Percentiles rank a stretch among this genome's conserved stretches.
Evolutionary conservation across 1,284 basidiomycete genomes (phyloP).

Genomic region (Fomitiporia mediterranea): DNA sequence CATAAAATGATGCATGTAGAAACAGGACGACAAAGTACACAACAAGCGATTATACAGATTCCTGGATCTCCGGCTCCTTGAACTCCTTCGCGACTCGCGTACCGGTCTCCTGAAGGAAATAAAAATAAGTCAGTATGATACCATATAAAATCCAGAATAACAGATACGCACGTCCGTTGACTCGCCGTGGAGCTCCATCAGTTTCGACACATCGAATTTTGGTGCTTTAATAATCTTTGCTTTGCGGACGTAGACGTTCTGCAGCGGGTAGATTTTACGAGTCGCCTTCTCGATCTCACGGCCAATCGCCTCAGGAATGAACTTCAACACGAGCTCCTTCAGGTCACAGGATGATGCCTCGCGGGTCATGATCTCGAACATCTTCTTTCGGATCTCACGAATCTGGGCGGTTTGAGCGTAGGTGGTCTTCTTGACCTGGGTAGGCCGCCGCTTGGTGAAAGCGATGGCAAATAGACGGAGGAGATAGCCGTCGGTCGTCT

Average conservation of each 20-base stretch:
- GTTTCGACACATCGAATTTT: constrained; percentile 93
- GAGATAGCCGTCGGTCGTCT: constrained; percentile 99
- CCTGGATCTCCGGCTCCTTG: constrained; percentile 87
- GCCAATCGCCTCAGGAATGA: constrained; percentile 98
- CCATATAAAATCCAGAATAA: constrained; percentile 2
- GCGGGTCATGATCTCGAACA: constrained; percentile 99
- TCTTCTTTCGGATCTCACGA: constrained; percentile 98
- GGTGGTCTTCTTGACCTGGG: constrained; percentile 98
- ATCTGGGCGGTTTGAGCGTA: constrained; percentile 96
- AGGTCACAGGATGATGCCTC: constrained; percentile 95
- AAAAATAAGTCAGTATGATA: constrained; percentile 14
- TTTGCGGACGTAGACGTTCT: constrained; percentile 98
- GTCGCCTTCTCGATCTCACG: constrained; percentile 99
- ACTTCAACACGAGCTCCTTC: constrained; percentile 98
- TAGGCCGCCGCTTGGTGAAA: constrained; percentile 96
- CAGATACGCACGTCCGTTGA: constrained; percentile 72
- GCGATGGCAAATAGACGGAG: constrained; percentile 98
- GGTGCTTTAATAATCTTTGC: constrained; percentile 97
- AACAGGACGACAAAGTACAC: constrained; percentile 21
- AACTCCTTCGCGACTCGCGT: constrained; percentile 86
- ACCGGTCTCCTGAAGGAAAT: constrained; percentile 69
- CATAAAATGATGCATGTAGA: constrained; percentile 18
- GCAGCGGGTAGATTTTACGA: constrained; percentile 94
- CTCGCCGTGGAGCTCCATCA: constrained; percentile 95
- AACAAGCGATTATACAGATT: constrained; percentile 59